Conservation (phyloP, 495 filamentous ascomycete genomes). For the Aspergillus diversus region DNA sequence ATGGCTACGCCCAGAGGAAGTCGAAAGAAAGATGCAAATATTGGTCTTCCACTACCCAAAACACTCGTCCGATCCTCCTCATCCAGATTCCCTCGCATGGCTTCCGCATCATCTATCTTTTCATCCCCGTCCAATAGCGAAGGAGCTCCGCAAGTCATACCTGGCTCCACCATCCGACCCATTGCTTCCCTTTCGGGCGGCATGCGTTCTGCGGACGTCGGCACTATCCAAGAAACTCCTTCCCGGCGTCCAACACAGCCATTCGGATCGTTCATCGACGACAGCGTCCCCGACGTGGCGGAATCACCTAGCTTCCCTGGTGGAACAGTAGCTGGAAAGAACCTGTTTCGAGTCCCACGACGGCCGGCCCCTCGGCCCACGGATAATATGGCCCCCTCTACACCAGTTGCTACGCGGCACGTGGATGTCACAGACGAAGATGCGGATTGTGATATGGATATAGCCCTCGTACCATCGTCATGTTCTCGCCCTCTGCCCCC, state of each 20-base stretch:
- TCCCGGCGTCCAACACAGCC: constrained; percentile 50
- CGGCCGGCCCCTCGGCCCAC: constrained; percentile 41
- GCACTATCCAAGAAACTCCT: constrained; percentile 56
- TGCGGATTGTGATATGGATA: constrained; percentile 1
- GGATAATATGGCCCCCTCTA: constrained; percentile 32
- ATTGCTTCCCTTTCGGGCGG: constrained; percentile 19
- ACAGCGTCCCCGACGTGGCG: constrained; percentile 8
- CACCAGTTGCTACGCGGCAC: constrained; percentile 38
- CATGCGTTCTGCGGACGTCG: constrained; percentile 24
- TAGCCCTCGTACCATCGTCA: neutral
- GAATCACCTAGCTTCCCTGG: constrained; percentile 23
- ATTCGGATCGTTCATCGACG: constrained; percentile 26
- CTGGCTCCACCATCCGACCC: constrained; percentile 27
- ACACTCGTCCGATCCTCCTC: constrained; percentile 29
- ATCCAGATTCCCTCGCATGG: constrained; percentile 1
- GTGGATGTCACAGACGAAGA: constrained; percentile 13
- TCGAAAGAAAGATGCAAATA: constrained; percentile 42
- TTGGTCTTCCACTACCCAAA: constrained; percentile 38
- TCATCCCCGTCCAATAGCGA: constrained; percentile 26
- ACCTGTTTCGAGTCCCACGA: constrained; percentile 43
- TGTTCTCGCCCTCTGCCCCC: neutral
- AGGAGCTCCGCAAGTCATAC: constrained; percentile 22
- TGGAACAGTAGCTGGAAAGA: constrained; percentile 18
- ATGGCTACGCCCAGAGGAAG: constrained; percentile 73
- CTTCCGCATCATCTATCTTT: constrained; percentile 5